Percentiles rank a stretch among this genome's conserved stretches.
These are phyloP conservation scores for Astrothelium macrocarpum DNA, from an alignment of 495 filamentous ascomycete genomes.

Conservation along the genomic window DNA sequence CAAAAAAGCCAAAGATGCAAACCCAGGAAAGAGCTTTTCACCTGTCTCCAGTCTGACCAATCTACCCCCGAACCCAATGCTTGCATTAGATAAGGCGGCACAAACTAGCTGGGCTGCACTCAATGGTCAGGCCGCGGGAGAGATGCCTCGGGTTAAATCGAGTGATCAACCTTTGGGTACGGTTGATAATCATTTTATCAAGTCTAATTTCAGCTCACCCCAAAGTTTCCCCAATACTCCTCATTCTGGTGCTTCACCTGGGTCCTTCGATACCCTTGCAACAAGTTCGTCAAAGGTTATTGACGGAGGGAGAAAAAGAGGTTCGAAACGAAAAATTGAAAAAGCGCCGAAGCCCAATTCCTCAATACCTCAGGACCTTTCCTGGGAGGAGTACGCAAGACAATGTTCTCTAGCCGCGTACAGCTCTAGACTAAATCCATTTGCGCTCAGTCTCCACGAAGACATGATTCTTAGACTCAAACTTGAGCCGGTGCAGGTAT, in stretches of 20 bases:
- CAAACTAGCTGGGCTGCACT: not conserved
- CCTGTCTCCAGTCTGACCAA: not conserved
- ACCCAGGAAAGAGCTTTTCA: not conserved
- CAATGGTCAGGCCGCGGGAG: not conserved
- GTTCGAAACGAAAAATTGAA: not conserved
- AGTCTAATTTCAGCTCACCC: not conserved
- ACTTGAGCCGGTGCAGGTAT: slow-evolving; percentile 81
- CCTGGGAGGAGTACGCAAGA: slow-evolving; percentile 65
- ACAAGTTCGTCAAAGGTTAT: not conserved
- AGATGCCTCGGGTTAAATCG: not conserved
- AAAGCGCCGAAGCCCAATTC: slow-evolving; percentile 7
- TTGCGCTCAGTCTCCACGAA: slow-evolving; percentile 77
- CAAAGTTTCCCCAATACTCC: not conserved
- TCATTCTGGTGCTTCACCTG: not conserved
- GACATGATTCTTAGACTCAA: slow-evolving; percentile 68
- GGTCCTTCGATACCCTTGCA: not conserved
- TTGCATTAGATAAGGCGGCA: not conserved
- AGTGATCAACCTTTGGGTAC: not conserved
- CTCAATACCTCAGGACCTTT: slow-evolving; percentile 68
- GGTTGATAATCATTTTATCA: slow-evolving; percentile 1
- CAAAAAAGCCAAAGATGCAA: not conserved
- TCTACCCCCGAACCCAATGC: not conserved
- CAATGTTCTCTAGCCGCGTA: slow-evolving; percentile 85
- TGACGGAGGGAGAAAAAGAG: not conserved
- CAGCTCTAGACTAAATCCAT: slow-evolving; percentile 81